Conservation (phyloP, 306 rosid genomes). For the Cicer pinnatifidum region DNA sequence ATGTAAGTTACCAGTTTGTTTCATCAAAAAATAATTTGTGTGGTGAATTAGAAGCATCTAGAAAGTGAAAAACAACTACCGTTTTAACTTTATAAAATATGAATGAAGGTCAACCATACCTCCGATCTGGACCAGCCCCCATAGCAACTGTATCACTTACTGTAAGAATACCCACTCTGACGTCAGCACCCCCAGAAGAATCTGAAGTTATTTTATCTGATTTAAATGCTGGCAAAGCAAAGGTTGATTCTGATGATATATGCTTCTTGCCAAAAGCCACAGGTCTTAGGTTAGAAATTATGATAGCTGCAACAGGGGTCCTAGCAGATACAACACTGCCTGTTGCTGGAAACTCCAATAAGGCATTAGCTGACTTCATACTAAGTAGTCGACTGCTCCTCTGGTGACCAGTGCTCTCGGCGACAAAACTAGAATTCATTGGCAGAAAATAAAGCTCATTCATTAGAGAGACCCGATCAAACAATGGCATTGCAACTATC, state of each 20-base stretch:
- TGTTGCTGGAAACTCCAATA: slow-evolving; percentile 80
- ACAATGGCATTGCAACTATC: not conserved
- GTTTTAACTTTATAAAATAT: slow-evolving; percentile 1
- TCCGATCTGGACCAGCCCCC: slow-evolving; percentile 92
- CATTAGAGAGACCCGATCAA: slow-evolving; percentile 31
- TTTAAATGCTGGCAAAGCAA: slow-evolving; percentile 41
- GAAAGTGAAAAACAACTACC: not conserved
- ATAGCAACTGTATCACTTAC: slow-evolving; percentile 92
- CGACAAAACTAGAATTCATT: slow-evolving; percentile 72
- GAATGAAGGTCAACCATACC: slow-evolving; percentile 56
- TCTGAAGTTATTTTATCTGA: slow-evolving; percentile 46
- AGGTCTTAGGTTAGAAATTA: slow-evolving; percentile 65
- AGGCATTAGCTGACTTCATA: slow-evolving; percentile 91
- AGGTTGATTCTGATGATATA: slow-evolving; percentile 42
- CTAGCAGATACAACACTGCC: slow-evolving; percentile 67
- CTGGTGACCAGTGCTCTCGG: slow-evolving; percentile 92
- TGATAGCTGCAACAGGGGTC: slow-evolving; percentile 65
- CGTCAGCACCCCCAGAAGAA: slow-evolving; percentile 49
- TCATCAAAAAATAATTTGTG: not conserved
- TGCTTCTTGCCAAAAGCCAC: slow-evolving; percentile 40
- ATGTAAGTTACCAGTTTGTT: slow-evolving; percentile 12
- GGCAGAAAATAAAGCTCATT: slow-evolving; percentile 20
- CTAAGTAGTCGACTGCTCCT: slow-evolving; percentile 83
- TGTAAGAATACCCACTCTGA: slow-evolving; percentile 82
- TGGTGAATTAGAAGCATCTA: slow-evolving; percentile 21